Evolutionary conservation across 208 protist genomes (phyloP).

Genomic region (Leishmania braziliensis): DNA sequence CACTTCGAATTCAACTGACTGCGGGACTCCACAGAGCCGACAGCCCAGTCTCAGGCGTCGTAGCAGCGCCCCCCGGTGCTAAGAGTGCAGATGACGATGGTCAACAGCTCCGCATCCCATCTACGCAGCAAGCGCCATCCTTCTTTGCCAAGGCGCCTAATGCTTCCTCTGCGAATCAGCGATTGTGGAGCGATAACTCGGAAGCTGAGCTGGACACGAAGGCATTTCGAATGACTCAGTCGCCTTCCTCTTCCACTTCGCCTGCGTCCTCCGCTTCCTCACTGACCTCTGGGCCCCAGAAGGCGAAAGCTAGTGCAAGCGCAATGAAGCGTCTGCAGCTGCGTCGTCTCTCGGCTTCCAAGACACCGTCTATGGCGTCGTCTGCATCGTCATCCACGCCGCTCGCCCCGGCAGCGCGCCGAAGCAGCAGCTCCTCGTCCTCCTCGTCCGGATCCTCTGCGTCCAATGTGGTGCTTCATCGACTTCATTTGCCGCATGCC

Average conservation of each 20-base stretch:
- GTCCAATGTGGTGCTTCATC: constrained; percentile 12
- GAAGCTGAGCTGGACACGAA: not conserved
- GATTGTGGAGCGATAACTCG: not conserved
- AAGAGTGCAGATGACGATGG: not conserved
- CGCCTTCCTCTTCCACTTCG: constrained; percentile 26
- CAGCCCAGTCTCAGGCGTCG: not conserved
- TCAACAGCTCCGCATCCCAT: not conserved
- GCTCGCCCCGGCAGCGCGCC: not conserved
- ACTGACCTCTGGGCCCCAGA: not conserved
- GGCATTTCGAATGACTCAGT: constrained; percentile 7
- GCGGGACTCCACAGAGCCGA: constrained; percentile 5
- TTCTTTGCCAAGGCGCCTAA: constrained; percentile 15
- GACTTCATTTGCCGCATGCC: not conserved
- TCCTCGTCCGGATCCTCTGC: constrained; percentile 20
- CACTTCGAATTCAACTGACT: constrained; percentile 17
- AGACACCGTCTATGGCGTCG: constrained; percentile 7
- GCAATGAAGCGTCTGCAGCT: not conserved
- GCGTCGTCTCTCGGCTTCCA: not conserved
- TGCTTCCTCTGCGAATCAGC: not conserved
- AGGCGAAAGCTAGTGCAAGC: not conserved
- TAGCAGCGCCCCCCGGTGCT: not conserved
- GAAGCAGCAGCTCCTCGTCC: not conserved
- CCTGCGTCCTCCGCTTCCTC: not conserved
- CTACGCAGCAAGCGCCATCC: constrained; percentile 18
- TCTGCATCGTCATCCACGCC: not conserved